phyloP scores from a whole-genome alignment of 2,329 filamentous ascomycete species.

The Beauveria brongniartii region DNA sequence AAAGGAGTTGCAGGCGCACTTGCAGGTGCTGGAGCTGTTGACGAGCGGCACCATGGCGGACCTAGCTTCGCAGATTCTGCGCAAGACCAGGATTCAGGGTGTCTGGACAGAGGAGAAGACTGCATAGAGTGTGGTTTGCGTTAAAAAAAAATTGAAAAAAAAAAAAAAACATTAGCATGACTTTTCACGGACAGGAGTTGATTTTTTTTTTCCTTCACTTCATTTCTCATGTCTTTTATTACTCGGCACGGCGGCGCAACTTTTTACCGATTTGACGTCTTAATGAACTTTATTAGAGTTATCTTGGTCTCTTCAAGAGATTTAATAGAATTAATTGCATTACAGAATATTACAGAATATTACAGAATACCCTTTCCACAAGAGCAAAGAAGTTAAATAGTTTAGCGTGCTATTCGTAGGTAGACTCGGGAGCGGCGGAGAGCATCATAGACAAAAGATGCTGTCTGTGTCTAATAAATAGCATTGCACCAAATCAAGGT shows the following conservation, averaged over 20 bases:
- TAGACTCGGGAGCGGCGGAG: too few relatives aligned
- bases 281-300: background rate
- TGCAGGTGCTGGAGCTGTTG: constrained; percentile 46
- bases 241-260: background rate
- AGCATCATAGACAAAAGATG: too few relatives aligned
- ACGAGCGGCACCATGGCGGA: constrained; percentile 31
- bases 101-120: constrained; percentile 13
- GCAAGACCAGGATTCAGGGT: constrained; percentile 19
- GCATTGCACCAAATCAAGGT: too few relatives aligned
- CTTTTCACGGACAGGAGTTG: background rate
- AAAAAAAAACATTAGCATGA: background rate
- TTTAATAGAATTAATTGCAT: too few relatives aligned
- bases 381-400: too few relatives aligned
- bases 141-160: background rate
- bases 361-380: too few relatives aligned
- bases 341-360: too few relatives aligned
- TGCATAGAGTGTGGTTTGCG: background rate
- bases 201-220: background rate
- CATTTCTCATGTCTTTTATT: background rate
- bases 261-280: too few relatives aligned
- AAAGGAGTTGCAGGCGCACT: constrained; percentile 38
- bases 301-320: background rate
- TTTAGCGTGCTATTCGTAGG: too few relatives aligned
- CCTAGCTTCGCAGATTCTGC: constrained; percentile 15
- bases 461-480: too few relatives aligned